Base-by-base conservation (phyloP, 495 filamentous ascomycete genomes). In the Tuber calosporum region DNA sequence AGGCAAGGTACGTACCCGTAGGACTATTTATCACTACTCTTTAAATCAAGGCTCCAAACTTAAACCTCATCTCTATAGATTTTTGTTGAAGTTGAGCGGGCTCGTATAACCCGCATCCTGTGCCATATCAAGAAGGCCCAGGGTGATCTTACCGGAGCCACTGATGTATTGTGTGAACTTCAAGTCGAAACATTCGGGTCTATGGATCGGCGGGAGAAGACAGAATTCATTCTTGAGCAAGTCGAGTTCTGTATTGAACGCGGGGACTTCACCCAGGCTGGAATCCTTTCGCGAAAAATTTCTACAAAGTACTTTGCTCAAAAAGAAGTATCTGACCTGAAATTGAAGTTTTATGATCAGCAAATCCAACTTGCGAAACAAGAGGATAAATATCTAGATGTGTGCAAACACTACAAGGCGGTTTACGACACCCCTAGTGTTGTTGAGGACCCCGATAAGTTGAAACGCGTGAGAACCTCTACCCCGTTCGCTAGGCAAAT, bases 141-240 rank as follows among this genome's bases (percentile, higher is more conserved):
- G 84, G 94, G 94, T 69, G 93, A 99, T 80, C 87, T 96, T 74
- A 91, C 90, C 80, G 90, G 92, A 20, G 96, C 95, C 8, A 90
- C 92, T 74, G 94, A 97, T 77, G 95, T 93, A 71, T 87, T 99
- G 36, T 99, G 95, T 84, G 95, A 99, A 85, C 87, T 99, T 72
- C 95, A 99, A 83, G 95, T 99, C 26, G 95, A 99, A 86, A 99
- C 95, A 1, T 99, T 99, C 80, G 95, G 95, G 30, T 98, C 95
- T 53, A 99, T 99, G 95, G 90, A 92, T 66, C 87, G 94, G 78
- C 89, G 96, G 74, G 95, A 99, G 83, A 99, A 99, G 90, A 94
- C 92, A 19, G 95, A 97, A 79, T 98, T 99, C 82, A 98, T 99
- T 78, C 86, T 99, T 68, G 92, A 94, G 81, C 95, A 99, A 84